Evolutionary conservation across 371 early-diverging fungal species (phyloP).

Genomic region (Paraphysoderma sedebokerense): DNA sequence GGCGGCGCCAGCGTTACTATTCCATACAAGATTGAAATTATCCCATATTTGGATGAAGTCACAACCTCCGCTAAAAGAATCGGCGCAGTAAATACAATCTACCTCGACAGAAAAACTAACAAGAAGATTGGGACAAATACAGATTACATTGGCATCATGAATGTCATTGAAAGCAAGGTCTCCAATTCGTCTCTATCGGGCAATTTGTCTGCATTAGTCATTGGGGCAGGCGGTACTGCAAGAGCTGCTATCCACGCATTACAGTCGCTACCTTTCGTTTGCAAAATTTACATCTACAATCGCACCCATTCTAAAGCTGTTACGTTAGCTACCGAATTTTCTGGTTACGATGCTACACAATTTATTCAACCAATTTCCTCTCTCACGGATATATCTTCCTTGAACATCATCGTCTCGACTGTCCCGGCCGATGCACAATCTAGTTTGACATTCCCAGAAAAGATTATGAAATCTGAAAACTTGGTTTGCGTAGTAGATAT

Average conservation of each 20-base stretch:
- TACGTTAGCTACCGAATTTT: constrained; percentile 47
- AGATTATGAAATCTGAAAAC: constrained; percentile 1
- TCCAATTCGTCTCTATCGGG: no score
- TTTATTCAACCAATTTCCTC: constrained; percentile 4
- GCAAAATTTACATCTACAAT: constrained; percentile 64
- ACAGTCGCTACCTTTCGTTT: constrained; percentile 9
- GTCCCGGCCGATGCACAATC: constrained; percentile 62
- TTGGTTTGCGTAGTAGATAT: constrained; percentile 71
- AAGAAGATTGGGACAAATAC: constrained; percentile 76
- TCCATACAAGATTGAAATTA: constrained; percentile 74
- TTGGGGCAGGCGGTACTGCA: constrained; percentile 95
- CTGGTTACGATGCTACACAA: constrained; percentile 6
- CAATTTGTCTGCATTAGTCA: constrained; percentile 38
- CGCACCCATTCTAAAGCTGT: constrained; percentile 59
- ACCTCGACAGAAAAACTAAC: constrained; percentile 20
- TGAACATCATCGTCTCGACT: constrained; percentile 45
- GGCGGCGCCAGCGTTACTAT: constrained; percentile 93
- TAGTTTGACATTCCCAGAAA: constrained; percentile 25
- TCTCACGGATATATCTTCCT: neutral
- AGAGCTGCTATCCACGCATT: constrained; percentile 82
- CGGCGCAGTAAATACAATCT: constrained; percentile 87
- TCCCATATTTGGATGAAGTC: constrained; percentile 47
- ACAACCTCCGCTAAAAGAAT: constrained; percentile 61
- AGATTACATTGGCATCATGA: constrained; percentile 77
- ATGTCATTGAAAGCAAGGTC: constrained; percentile 20